A percentile compares a stretch with the other conserved stretches of the same genome.
These are phyloP conservation scores for Pseudopyricularia cyperi DNA, from an alignment of 2,329 filamentous ascomycete species.

Conservation along the genomic window DNA sequence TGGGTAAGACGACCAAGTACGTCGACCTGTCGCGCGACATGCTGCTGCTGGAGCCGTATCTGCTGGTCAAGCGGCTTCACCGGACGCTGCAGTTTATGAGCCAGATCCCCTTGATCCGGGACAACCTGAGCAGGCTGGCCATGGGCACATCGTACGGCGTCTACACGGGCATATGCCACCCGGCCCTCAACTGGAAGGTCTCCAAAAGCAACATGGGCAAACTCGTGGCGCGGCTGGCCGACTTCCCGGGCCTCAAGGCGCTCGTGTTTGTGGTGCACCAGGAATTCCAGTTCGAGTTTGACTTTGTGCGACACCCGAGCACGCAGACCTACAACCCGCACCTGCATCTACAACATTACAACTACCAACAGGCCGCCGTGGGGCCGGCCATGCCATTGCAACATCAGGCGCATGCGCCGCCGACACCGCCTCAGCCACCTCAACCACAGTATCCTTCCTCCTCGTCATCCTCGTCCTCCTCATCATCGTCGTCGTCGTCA, in stretches of 20 bases:
- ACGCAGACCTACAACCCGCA: slow-evolving; percentile 3
- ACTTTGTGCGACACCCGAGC: slow-evolving; percentile 14
- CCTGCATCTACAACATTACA: not conserved
- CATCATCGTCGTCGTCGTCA: no score
- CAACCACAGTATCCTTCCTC: not conserved
- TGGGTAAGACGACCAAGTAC: slow-evolving; percentile 31
- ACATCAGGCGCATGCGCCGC: not conserved
- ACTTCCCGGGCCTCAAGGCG: slow-evolving; percentile 24
- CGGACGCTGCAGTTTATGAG: slow-evolving; percentile 31
- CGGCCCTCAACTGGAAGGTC: slow-evolving; percentile 29
- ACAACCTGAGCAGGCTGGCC: slow-evolving; percentile 25
- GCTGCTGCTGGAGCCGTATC: slow-evolving; percentile 31
- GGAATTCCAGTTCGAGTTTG: slow-evolving; percentile 31
- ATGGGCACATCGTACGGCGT: slow-evolving; percentile 31
- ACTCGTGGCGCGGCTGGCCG: slow-evolving; percentile 25
- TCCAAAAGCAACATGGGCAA: slow-evolving; percentile 29
- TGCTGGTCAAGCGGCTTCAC: slow-evolving; percentile 31
- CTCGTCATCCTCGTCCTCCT: not conserved
- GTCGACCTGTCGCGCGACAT: slow-evolving; percentile 31
- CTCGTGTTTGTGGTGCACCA: slow-evolving; percentile 33
- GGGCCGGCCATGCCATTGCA: not conserved
- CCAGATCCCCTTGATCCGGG: slow-evolving; percentile 28
- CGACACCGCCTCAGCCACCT: not conserved
- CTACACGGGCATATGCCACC: slow-evolving; percentile 30
- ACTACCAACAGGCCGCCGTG: not conserved